phyloP scores from a whole-genome alignment of 2,329 filamentous ascomycete genomes.

The Escovopsis sp. region DNA sequence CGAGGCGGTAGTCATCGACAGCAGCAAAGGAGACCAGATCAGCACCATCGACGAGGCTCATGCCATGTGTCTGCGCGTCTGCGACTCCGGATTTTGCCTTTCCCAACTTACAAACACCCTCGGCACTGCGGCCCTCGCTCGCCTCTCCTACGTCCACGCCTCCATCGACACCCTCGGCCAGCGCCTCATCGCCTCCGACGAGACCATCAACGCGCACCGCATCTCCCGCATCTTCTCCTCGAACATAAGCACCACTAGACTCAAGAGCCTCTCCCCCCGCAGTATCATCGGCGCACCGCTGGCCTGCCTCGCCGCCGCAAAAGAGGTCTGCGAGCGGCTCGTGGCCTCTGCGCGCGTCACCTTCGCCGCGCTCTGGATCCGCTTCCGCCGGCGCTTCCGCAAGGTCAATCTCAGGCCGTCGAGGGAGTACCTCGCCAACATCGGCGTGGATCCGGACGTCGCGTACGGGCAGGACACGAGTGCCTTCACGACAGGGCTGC shows the following conservation, averaged over 20 bases:
- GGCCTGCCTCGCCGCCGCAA: conserved; percentile 4
- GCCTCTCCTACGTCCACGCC: conserved; percentile 3
- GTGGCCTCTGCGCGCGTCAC: conserved; percentile 5
- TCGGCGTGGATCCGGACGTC: conserved; percentile 7
- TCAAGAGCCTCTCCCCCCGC: conserved; percentile 6
- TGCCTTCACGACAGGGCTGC: conserved; percentile 7
- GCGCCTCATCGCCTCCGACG: conserved; percentile 6
- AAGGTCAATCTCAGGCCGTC: conserved; percentile 1
- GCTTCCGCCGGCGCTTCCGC: conserved; percentile 5
- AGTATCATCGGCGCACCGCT: conserved; percentile 9
- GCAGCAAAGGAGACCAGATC: neutral
- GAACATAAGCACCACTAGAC: too few relatives aligned
- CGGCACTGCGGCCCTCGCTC: neutral
- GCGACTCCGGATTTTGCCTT: conserved; percentile 9
- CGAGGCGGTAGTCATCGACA: neutral
- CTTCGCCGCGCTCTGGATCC: conserved; percentile 1
- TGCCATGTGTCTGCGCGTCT: conserved; percentile 6
- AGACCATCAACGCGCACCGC: conserved; percentile 4
- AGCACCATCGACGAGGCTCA: too few relatives aligned
- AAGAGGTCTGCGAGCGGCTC: conserved; percentile 6
- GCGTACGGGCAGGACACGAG: conserved; percentile 2
- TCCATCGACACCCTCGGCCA: conserved; percentile 4
- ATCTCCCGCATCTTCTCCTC: conserved; percentile 9
- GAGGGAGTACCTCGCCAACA: neutral
- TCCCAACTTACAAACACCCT: conserved; percentile 1